Conservation (phyloP, 441 rosid genomes). For the Viola pubescens region DNA sequence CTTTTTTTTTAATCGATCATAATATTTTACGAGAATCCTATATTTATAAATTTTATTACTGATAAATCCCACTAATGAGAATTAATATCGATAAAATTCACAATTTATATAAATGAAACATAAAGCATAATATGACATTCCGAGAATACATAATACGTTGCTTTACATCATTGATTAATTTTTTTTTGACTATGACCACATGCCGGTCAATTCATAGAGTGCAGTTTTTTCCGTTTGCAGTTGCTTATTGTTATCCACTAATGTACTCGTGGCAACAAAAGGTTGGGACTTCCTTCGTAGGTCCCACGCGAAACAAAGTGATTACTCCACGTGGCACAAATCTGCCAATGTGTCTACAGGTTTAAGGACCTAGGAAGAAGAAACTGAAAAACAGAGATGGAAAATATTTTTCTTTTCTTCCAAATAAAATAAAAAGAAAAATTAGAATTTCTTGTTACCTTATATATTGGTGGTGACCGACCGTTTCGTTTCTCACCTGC, state of each 20-base stretch:
- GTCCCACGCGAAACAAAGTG: constrained; percentile 10
- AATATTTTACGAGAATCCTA: no score
- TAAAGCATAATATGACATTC: no score
- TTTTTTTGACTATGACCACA: no score
- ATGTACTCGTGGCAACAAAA: constrained; percentile 31
- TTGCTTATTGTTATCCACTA: constrained; percentile 26
- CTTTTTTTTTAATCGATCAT: no score
- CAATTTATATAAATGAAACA: no score
- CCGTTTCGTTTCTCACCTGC: constrained; percentile 23
- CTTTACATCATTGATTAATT: no score
- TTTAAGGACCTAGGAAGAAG: not conserved
- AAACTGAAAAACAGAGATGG: constrained; percentile 6
- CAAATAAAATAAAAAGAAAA: not conserved
- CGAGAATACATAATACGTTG: no score
- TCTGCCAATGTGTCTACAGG: constrained; percentile 6
- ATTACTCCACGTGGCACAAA: constrained; percentile 26
- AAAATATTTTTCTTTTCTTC: not conserved
- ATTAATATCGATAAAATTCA: no score
- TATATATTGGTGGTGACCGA: constrained; percentile 14
- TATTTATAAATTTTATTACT: no score
- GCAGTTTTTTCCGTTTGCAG: no score
- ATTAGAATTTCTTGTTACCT: not conserved
- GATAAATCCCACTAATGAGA: no score
- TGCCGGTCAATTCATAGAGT: no score
- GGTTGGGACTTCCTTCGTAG: constrained; percentile 13